A percentile compares a stretch with the other conserved stretches of the same genome.
Conservation (phyloP, 192 early-diverging fungal genomes). For the Nowakowskiella sp. region DNA sequence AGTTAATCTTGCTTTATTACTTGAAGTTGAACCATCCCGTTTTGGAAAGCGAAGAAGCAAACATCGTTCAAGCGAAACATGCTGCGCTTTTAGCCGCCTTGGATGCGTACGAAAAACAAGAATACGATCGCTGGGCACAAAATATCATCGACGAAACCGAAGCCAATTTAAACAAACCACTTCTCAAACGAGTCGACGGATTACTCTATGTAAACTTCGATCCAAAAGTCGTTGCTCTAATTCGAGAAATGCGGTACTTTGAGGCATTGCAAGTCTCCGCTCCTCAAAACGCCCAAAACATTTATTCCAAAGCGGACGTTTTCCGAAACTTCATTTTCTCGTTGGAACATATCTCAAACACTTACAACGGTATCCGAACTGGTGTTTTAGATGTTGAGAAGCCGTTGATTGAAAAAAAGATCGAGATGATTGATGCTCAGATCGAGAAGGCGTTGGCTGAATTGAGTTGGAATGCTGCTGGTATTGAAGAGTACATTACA, state of each 20-base stretch:
- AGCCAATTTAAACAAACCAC: slow-evolving; percentile 49
- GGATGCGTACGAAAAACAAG: slow-evolving; percentile 40
- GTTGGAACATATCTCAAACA: slow-evolving; percentile 46
- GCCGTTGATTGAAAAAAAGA: slow-evolving; percentile 45
- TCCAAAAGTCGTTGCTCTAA: slow-evolving; percentile 57
- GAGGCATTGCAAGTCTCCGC: slow-evolving; percentile 36
- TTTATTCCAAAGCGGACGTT: slow-evolving; percentile 50
- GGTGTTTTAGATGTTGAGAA: slow-evolving; percentile 51
- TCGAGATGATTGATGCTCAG: slow-evolving; percentile 44
- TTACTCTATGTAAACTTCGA: slow-evolving; percentile 57
- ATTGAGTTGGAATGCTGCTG: slow-evolving; percentile 50
- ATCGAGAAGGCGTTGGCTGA: slow-evolving; percentile 43
- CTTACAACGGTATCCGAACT: slow-evolving; percentile 49
- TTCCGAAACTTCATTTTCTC: slow-evolving; percentile 55
- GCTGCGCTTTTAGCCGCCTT: slow-evolving; percentile 36
- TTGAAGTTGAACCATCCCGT: slow-evolving; percentile 46
- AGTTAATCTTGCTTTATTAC: slow-evolving; percentile 7
- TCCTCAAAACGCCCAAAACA: slow-evolving; percentile 38
- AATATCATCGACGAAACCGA: slow-evolving; percentile 57
- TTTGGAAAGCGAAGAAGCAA: slow-evolving; percentile 49
- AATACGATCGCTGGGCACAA: slow-evolving; percentile 45
- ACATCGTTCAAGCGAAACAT: slow-evolving; percentile 44
- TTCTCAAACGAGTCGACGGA: slow-evolving; percentile 29
- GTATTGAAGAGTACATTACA: slow-evolving; percentile 46
- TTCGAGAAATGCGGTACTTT: slow-evolving; percentile 59